Evolutionary conservation across 208 protist genomes (phyloP).

Genomic region (Crithidia mellificae): DNA sequence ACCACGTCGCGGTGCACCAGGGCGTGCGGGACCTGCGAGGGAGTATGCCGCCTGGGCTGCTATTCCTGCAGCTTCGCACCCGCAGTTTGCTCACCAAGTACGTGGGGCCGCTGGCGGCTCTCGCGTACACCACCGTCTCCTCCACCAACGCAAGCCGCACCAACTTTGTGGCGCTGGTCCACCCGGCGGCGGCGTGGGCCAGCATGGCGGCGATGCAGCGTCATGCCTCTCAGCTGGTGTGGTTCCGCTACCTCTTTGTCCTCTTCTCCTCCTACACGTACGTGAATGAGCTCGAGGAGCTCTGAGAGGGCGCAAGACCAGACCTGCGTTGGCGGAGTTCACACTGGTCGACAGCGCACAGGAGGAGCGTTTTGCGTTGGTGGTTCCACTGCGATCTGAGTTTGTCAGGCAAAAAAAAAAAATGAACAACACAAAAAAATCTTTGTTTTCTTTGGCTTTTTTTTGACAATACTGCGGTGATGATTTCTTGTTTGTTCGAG

Average conservation of each 20-base stretch:
- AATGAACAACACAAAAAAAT: too few species aligned
- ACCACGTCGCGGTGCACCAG: conserved; percentile 93
- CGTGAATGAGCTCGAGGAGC: conserved; percentile 82
- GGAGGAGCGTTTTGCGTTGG: too few species aligned
- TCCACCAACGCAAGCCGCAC: conserved; percentile 27
- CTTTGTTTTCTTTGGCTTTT: too few species aligned
- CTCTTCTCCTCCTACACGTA: conserved; percentile 95
- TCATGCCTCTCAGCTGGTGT: conserved; percentile 95
- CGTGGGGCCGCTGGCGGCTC: conserved; percentile 41
- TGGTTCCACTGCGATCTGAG: too few species aligned
- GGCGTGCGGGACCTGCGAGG: conserved; percentile 67
- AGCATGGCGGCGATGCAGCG: conserved; percentile 83
- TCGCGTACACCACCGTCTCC: conserved; percentile 30
- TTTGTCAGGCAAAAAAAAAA: too few species aligned
- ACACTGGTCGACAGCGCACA: too few species aligned
- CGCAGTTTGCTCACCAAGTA: conserved; percentile 73
- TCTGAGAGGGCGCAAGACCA: too few species aligned
- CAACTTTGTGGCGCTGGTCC: conserved; percentile 56
- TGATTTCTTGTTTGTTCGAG: too few species aligned
- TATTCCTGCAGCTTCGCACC: conserved; percentile 67
- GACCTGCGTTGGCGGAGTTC: neutral
- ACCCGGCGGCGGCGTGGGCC: conserved; percentile 44
- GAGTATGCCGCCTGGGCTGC: conserved; percentile 73
- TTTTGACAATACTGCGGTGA: too few species aligned
- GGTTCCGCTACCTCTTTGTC: conserved; percentile 96